A percentile compares a stretch with the other conserved stretches of the same genome.
These are phyloP conservation scores for Cicer arietinum DNA, from an alignment of 306 rosid genomes.

Conservation along the genomic window DNA sequence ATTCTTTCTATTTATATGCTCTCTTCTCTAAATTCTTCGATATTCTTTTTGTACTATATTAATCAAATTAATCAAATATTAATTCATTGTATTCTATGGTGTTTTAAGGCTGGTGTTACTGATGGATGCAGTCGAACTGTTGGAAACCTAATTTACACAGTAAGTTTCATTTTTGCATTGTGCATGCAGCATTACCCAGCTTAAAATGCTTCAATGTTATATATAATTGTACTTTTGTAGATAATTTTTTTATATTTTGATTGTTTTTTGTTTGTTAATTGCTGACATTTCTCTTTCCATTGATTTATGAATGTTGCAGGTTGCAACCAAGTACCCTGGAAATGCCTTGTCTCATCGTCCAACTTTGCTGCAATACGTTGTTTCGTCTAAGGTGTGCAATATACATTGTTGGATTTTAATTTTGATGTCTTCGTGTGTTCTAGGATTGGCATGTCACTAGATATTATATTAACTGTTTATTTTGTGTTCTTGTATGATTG, in stretches of 20 bases:
- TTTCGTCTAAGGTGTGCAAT: slow-evolving; percentile 69
- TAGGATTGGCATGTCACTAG: not conserved
- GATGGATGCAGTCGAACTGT: slow-evolving; percentile 76
- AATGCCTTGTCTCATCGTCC: slow-evolving; percentile 90
- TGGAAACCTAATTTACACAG: slow-evolving; percentile 91
- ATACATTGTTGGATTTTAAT: not conserved
- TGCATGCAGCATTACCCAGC: slow-evolving; percentile 1
- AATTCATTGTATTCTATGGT: not conserved
- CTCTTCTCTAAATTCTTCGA: not conserved
- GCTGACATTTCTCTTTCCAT: slow-evolving; percentile 10
- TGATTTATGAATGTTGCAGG: slow-evolving; percentile 58
- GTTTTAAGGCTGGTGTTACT: slow-evolving; percentile 68
- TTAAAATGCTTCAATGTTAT: not conserved
- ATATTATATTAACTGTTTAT: not conserved
- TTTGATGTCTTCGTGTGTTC: slow-evolving; percentile 6
- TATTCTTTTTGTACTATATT: not conserved
- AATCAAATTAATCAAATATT: too few species aligned
- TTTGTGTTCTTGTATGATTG: not conserved
- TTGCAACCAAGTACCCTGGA: slow-evolving; percentile 85
- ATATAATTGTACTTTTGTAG: not conserved
- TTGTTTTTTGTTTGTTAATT: slow-evolving; percentile 11
- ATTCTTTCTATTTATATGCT: slow-evolving; percentile 18
- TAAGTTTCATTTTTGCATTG: slow-evolving; percentile 34
- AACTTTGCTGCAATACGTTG: slow-evolving; percentile 60
- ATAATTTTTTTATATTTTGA: not conserved